These are phyloP conservation scores for Fusarium sp. DNA, from an alignment of 2,329 filamentous ascomycete genomes.

Conservation along the genomic window DNA sequence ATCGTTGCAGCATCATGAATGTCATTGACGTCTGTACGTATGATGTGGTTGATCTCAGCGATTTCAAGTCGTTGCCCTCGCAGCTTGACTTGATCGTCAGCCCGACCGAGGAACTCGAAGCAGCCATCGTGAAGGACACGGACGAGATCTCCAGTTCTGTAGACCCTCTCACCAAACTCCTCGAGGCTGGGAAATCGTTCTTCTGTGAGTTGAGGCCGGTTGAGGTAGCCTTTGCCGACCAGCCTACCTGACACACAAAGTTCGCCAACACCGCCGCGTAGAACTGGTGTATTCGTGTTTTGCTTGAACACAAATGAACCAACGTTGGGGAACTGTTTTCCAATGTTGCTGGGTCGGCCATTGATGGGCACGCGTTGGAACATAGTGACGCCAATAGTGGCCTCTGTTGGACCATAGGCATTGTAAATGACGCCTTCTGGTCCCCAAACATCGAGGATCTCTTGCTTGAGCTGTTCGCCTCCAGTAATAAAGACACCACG, in stretches of 20 bases:
- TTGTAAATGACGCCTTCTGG: slow-evolving; percentile 86
- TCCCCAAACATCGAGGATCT: slow-evolving; percentile 90
- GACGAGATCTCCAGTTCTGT: slow-evolving; percentile 90
- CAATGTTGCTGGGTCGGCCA: slow-evolving; percentile 89
- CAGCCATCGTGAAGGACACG: slow-evolving; percentile 81
- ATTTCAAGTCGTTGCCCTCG: slow-evolving; percentile 90
- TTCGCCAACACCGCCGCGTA: slow-evolving; percentile 84
- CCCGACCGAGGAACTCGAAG: slow-evolving; percentile 88
- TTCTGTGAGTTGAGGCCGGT: slow-evolving; percentile 78
- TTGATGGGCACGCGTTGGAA: slow-evolving; percentile 81
- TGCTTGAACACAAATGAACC: slow-evolving; percentile 82
- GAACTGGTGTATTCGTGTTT: slow-evolving; percentile 75
- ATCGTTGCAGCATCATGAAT: slow-evolving; percentile 80
- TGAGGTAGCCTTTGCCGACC: slow-evolving; percentile 90
- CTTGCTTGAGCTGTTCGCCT: slow-evolving; percentile 87
- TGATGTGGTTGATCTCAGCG: slow-evolving; percentile 88
- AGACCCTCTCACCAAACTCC: slow-evolving; percentile 71
- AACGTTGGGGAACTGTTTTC: slow-evolving; percentile 86
- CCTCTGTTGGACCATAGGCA: slow-evolving; percentile 91
- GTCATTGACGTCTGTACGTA: slow-evolving; percentile 67
- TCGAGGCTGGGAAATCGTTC: slow-evolving; percentile 78
- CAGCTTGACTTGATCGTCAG: slow-evolving; percentile 92
- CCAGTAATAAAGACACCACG: slow-evolving; percentile 93
- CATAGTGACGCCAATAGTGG: slow-evolving; percentile 93
- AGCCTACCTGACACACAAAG: slow-evolving; percentile 88